Percentiles rank a stretch among this genome's conserved stretches.
Conservation (phyloP, 495 filamentous ascomycete genomes). For the Penicillium paxilli region DNA sequence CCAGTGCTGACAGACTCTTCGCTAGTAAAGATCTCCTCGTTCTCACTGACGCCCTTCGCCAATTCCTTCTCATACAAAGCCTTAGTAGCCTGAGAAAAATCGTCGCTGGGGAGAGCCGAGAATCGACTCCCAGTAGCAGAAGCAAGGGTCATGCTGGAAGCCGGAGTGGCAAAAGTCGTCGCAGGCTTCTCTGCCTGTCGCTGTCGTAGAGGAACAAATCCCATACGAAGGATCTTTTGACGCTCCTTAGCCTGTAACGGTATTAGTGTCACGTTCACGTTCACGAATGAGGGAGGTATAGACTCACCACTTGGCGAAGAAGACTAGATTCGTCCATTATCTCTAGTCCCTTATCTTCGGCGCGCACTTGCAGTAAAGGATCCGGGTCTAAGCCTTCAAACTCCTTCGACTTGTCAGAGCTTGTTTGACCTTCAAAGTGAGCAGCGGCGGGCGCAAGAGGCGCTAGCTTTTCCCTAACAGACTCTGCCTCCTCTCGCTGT, state of each 20-base stretch:
- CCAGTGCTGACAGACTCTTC: slow-evolving; percentile 77
- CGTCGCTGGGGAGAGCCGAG: slow-evolving; percentile 71
- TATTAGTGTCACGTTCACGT: too few species aligned
- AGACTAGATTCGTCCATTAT: slow-evolving; percentile 63
- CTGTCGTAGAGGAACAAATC: slow-evolving; percentile 65
- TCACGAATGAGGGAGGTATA: too few species aligned
- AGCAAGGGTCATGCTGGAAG: slow-evolving; percentile 30
- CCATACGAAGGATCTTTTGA: slow-evolving; percentile 64
- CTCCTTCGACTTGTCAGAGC: slow-evolving; percentile 14
- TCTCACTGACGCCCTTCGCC: slow-evolving; percentile 85
- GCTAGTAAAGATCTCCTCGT: slow-evolving; percentile 93
- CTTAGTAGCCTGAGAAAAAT: slow-evolving; percentile 89
- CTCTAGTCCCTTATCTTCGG: slow-evolving; percentile 67
- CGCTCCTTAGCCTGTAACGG: slow-evolving; percentile 59
- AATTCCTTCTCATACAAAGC: slow-evolving; percentile 92
- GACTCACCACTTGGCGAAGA: slow-evolving; percentile 57
- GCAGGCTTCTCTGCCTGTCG: slow-evolving; percentile 51
- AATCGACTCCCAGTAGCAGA: slow-evolving; percentile 65
- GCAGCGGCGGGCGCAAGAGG: slow-evolving; percentile 35
- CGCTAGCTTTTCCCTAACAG: slow-evolving; percentile 57
- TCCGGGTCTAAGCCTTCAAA: slow-evolving; percentile 63
- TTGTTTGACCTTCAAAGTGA: slow-evolving; percentile 5
- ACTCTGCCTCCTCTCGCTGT: slow-evolving; percentile 69
- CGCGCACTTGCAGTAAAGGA: slow-evolving; percentile 64
- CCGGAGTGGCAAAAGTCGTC: slow-evolving; percentile 26